phyloP scores from a whole-genome alignment of 2,329 filamentous ascomycete species.

The Metarhizium guizhouense region DNA sequence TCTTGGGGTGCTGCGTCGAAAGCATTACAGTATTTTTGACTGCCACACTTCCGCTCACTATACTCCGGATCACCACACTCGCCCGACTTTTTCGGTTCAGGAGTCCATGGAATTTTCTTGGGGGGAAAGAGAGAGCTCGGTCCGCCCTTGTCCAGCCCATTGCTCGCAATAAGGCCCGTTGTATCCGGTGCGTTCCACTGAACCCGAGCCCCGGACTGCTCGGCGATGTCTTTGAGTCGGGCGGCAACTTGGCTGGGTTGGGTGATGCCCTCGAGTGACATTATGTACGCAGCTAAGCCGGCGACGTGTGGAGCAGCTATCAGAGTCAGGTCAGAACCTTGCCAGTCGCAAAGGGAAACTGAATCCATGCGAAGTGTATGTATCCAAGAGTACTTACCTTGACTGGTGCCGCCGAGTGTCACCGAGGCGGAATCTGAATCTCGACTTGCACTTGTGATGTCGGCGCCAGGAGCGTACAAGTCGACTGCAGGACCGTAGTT shows the following conservation, averaged over 20 bases:
- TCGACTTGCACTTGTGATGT: slow-evolving; percentile 45
- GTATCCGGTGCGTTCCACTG: too few species aligned
- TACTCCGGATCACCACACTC: too few species aligned
- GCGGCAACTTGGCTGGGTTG: not conserved
- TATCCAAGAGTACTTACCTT: slow-evolving; percentile 28
- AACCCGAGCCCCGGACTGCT: too few species aligned
- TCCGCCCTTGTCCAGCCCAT: too few species aligned
- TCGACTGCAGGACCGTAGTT: slow-evolving; percentile 48
- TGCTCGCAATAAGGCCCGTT: too few species aligned
- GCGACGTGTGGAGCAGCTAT: slow-evolving; percentile 55
- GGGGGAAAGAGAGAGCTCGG: too few species aligned
- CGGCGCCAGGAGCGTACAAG: slow-evolving; percentile 47
- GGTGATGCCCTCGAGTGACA: slow-evolving; percentile 23
- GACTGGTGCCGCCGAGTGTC: slow-evolving; percentile 46
- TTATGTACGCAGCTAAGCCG: slow-evolving; percentile 60
- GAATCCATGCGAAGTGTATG: not conserved
- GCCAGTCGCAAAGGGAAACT: too few species aligned
- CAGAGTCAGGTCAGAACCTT: not conserved
- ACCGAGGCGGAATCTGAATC: slow-evolving; percentile 33
- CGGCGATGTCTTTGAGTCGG: too few species aligned
- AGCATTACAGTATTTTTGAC: too few species aligned
- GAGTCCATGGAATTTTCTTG: too few species aligned
- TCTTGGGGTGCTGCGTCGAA: accelerated
- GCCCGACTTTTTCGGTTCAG: too few species aligned
- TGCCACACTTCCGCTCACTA: too few species aligned